Evolutionary conservation across 2,329 filamentous ascomycete species (phyloP).

Genomic region (Penicillium italicum): DNA sequence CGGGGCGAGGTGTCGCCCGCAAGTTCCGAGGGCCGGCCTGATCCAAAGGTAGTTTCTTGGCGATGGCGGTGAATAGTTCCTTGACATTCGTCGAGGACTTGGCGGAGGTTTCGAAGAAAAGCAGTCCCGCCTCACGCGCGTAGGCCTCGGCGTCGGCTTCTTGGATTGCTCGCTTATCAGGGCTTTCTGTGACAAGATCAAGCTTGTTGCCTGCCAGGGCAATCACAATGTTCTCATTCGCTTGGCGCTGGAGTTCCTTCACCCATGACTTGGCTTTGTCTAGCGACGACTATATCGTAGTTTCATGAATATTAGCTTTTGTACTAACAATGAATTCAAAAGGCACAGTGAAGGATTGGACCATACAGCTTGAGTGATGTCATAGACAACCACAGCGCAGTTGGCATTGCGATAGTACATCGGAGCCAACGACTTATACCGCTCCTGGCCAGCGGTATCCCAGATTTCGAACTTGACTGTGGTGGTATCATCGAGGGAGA

Average conservation of each 20-base stretch:
- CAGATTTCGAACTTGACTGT: conserved; percentile 99
- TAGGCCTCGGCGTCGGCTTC: conserved; percentile 93
- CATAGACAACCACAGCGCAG: conserved; percentile 98
- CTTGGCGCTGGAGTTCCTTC: conserved; percentile 96
- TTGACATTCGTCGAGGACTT: conserved; percentile 96
- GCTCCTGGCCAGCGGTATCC: conserved; percentile 97
- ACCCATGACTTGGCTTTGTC: conserved; percentile 99
- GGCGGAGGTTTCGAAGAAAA: conserved; percentile 98
- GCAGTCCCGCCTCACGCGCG: conserved; percentile 82
- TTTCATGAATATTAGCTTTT: conserved; percentile 15
- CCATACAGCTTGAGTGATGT: conserved; percentile 96
- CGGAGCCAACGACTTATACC: conserved; percentile 96
- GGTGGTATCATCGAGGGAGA: conserved; percentile 94
- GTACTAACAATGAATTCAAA: neutral
- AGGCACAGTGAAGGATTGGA: neutral
- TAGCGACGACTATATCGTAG: conserved; percentile 68
- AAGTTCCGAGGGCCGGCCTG: conserved; percentile 90
- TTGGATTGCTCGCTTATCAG: conserved; percentile 89
- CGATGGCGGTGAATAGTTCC: conserved; percentile 94
- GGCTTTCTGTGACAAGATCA: conserved; percentile 89
- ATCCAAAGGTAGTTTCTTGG: conserved; percentile 94
- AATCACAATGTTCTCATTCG: conserved; percentile 99
- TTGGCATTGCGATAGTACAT: conserved; percentile 99
- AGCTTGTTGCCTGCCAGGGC: conserved; percentile 97
- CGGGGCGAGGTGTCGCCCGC: conserved; percentile 60